Base-by-base conservation (phyloP, 257 asterid species). In the Scutellaria baicalensis region DNA sequence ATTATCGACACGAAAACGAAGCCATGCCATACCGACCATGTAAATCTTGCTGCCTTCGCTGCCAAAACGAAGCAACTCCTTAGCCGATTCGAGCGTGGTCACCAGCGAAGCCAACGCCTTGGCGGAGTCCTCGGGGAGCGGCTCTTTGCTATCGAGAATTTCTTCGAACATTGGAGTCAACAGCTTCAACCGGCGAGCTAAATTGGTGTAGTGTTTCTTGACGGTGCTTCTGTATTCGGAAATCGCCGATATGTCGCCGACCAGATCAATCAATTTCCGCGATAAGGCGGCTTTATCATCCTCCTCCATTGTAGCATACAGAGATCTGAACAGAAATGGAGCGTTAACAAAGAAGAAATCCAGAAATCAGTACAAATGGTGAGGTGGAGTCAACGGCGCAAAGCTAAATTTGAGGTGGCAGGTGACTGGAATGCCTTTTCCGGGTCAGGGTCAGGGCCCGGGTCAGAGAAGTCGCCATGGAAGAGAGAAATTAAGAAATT, bases 101-200 rank as follows among this genome's bases (percentile, higher is more conserved):
- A 72, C 68, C 48, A 89, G 78, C 6, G 82, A 75, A 71, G 78
- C 59, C 54, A 94, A 77, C 4, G 91, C 89, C 45, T 62, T 61
- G 16, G 84, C 52, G 1, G 91, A 81, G 0, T 78, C 89, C 5
- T 66, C 74, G 2, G 95, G 93, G 13, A 94, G 47, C 38, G 75
- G 56, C 65, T 85, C 90, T 59, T 84, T 86, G 77, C 83, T 79
- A 57, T 94, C 98, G 14, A 92, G 90, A 81, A 91, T 89, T 80
- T 94, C 99, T 68, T 94, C 99, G 64, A 94, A 94, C 97, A 94
- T 75, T 59, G 99, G 99, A 64, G 90, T 85, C 86, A 94, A 77
- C 33, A 94, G 85, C 89, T 94, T 94, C 72, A 94, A 80, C 79
- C 99, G 82, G 70, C 99, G 86, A 17, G 92, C 95, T 59, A 94